Evolutionary conservation across 2,329 filamentous ascomycete genomes (phyloP).

Genomic region (Calonectria henricotiae): DNA sequence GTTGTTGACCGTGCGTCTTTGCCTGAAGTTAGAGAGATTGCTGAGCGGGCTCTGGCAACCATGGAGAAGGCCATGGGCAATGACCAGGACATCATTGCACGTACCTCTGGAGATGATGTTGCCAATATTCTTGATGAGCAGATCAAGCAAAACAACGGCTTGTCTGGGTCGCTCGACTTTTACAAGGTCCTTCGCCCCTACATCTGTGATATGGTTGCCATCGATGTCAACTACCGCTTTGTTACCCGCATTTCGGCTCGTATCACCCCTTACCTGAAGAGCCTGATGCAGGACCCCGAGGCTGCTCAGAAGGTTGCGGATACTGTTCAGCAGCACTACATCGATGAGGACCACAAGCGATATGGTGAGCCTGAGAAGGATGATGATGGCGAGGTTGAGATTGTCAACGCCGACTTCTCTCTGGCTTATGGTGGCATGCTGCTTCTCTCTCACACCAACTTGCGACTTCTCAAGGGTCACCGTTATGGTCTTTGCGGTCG

Average conservation of each 20-base stretch:
- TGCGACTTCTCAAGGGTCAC: conserved; percentile 95
- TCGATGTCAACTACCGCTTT: conserved; percentile 89
- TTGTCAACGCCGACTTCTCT: conserved; percentile 98
- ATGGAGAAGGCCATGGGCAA: conserved; percentile 95
- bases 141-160: conserved; percentile 79
- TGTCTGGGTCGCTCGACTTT: conserved; percentile 73
- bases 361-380: conserved; percentile 89
- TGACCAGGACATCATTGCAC: conserved; percentile 77
- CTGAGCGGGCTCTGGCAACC: conserved; percentile 84
- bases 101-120: conserved; percentile 81
- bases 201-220: conserved; percentile 87
- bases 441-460: conserved; percentile 94
- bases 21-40: conserved; percentile 94
- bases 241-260: conserved; percentile 80
- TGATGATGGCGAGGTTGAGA: conserved; percentile 93
- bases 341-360: conserved; percentile 89
- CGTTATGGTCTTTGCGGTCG: conserved; percentile 97
- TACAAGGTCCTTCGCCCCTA: conserved; percentile 81
- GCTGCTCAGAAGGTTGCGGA: conserved; percentile 77
- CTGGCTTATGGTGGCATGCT: conserved; percentile 98
- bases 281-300: conserved; percentile 76
- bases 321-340: conserved; percentile 83
- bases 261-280: conserved; percentile 83
- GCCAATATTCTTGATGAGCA: conserved; percentile 82
- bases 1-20: conserved; percentile 92